Evolutionary conservation across 345 rosid species (phyloP).

Genomic region (Diplotaxis tenuifolia): DNA sequence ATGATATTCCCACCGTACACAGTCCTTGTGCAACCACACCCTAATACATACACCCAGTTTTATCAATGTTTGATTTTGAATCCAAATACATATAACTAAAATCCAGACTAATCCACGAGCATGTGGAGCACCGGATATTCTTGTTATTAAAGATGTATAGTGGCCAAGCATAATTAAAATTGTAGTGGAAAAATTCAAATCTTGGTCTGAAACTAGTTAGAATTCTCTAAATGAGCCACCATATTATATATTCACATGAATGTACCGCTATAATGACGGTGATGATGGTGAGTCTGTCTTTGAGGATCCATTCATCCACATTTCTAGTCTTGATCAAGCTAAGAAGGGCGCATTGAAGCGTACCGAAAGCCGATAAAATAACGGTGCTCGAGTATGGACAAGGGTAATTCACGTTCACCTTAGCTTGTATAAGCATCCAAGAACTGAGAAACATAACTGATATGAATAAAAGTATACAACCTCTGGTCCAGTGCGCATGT

Average conservation of each 20-base stretch:
- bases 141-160: background rate
- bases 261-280: conserved; percentile 45
- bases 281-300: conserved; percentile 42
- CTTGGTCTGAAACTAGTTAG: background rate
- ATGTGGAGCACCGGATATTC: background rate
- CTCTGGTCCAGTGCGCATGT: conserved; percentile 46
- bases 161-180: background rate
- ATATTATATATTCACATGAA: background rate
- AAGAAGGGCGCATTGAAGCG: conserved; percentile 52
- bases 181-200: background rate
- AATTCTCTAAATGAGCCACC: background rate
- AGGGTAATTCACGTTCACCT: conserved; percentile 48
- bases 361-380: conserved; percentile 50
- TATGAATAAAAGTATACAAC: conserved; percentile 40
- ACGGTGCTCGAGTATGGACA: conserved; percentile 65
- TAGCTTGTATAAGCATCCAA: conserved; percentile 62
- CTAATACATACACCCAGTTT: conserved; percentile 2
- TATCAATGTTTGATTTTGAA: background rate
- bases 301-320: conserved; percentile 45
- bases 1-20: conserved; percentile 45
- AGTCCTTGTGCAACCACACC: conserved; percentile 43
- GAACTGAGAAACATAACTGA: conserved; percentile 41
- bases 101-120: background rate
- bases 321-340: conserved; percentile 41
- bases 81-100: background rate